phyloP scores from a whole-genome alignment of 345 rosid genomes.

The Lumnitzera racemosa region DNA sequence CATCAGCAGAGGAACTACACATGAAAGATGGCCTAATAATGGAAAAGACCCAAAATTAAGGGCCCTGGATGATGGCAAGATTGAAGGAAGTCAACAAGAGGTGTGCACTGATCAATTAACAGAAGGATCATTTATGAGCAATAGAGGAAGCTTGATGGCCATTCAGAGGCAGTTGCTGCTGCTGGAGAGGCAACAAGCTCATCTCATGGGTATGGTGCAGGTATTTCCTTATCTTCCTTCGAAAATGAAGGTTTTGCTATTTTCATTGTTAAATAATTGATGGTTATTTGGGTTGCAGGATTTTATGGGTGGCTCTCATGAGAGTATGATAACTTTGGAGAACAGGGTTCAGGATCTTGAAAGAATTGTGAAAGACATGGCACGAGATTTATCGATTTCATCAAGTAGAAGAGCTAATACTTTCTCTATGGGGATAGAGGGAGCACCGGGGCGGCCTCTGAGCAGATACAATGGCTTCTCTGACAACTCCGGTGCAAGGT shows the following conservation, averaged over 20 bases:
- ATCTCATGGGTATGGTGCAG: conserved; percentile 96
- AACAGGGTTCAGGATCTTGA: conserved; percentile 95
- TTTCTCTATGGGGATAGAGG: conserved; percentile 57
- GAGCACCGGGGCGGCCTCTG: conserved; percentile 41
- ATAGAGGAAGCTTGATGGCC: conserved; percentile 85
- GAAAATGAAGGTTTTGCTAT: conserved; percentile 10
- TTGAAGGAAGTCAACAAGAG: conserved; percentile 45
- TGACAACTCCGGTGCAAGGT: conserved; percentile 58
- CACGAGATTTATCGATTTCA: conserved; percentile 77
- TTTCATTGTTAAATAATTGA: conserved; percentile 16
- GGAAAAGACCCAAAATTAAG: conserved; percentile 50
- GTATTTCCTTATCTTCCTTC: conserved; percentile 22
- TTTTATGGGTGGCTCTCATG: conserved; percentile 97
- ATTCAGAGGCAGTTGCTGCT: conserved; percentile 92
- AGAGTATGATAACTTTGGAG: conserved; percentile 87
- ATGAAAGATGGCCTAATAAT: conserved; percentile 24
- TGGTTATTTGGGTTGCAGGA: conserved; percentile 43
- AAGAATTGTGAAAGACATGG: conserved; percentile 95
- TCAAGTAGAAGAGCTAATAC: conserved; percentile 64
- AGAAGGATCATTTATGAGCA: conserved; percentile 70
- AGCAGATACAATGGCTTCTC: conserved; percentile 69
- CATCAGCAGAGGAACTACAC: conserved; percentile 36
- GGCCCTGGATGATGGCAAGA: conserved; percentile 47
- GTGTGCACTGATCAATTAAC: conserved; percentile 42
- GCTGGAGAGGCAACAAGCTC: conserved; percentile 88